Percentiles rank a stretch among this genome's conserved stretches.
Evolutionary conservation across 371 early-diverging fungal species (phyloP).

Genomic region (Batrachochytrium dendrobatidis): DNA sequence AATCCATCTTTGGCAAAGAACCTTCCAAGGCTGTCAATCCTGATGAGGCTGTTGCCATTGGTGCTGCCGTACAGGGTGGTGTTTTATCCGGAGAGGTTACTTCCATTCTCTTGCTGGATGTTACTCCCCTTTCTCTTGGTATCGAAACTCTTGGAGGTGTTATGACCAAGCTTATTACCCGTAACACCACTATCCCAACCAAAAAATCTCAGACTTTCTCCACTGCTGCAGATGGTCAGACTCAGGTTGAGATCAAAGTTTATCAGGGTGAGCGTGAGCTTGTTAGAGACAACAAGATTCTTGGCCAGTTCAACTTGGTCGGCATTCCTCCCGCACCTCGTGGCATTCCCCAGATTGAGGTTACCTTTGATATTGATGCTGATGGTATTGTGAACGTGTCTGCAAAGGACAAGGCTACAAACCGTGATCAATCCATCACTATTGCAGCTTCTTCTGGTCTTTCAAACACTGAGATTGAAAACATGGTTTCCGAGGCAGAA

Average conservation of each 20-base stretch:
- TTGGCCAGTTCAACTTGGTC: slow-evolving; percentile 93
- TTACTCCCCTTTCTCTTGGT: slow-evolving; percentile 97
- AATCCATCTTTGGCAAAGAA: slow-evolving; percentile 80
- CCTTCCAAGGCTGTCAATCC: slow-evolving; percentile 96
- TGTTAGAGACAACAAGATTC: slow-evolving; percentile 92
- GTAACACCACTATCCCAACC: slow-evolving; percentile 99
- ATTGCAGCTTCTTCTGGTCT: slow-evolving; percentile 97
- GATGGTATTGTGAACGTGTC: slow-evolving; percentile 98
- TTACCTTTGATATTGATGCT: slow-evolving; percentile 98
- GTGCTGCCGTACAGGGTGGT: slow-evolving; percentile 99
- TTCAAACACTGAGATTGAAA: slow-evolving; percentile 90
- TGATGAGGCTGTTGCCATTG: slow-evolving; percentile 98
- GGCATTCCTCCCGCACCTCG: slow-evolving; percentile 60
- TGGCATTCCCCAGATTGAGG: slow-evolving; percentile 85
- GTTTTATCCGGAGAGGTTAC: slow-evolving; percentile 93
- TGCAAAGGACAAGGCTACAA: slow-evolving; percentile 96
- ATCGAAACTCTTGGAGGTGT: slow-evolving; percentile 96
- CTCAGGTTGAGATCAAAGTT: slow-evolving; percentile 94
- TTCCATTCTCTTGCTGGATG: slow-evolving; percentile 94
- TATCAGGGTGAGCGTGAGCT: slow-evolving; percentile 99
- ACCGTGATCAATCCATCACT: slow-evolving; percentile 91
- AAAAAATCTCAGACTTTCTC: slow-evolving; percentile 99
- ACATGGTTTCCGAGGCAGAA: slow-evolving; percentile 93
- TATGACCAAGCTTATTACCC: slow-evolving; percentile 93
- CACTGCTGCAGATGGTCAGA: slow-evolving; percentile 99